phyloP scores from a whole-genome alignment of 1,284 basidiomycete species.

The Ustilago hordei region DNA sequence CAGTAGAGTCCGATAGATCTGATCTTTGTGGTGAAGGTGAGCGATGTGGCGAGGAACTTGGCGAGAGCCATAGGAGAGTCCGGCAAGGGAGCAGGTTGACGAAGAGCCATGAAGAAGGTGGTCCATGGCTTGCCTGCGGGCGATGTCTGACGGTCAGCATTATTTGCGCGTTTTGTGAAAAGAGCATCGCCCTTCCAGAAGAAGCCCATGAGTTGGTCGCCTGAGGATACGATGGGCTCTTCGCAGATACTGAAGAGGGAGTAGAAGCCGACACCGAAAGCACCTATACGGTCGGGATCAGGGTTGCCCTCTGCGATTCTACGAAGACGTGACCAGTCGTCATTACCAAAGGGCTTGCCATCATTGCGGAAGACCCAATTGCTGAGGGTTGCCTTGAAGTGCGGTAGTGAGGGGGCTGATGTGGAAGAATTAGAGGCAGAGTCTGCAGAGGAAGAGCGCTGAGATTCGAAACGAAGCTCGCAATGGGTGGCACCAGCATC shows the following conservation, averaged over 20 bases:
- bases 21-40: slow-evolving; percentile 92
- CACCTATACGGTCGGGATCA: slow-evolving; percentile 73
- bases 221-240: slow-evolving; percentile 90
- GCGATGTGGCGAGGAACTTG: slow-evolving; percentile 88
- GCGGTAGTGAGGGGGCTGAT: slow-evolving; percentile 34
- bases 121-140: slow-evolving; percentile 77
- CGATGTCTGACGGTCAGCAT: slow-evolving; percentile 42
- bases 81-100: slow-evolving; percentile 86
- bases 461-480: slow-evolving; percentile 66
- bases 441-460: slow-evolving; percentile 26
- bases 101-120: slow-evolving; percentile 87
- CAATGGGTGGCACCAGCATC: slow-evolving; percentile 80
- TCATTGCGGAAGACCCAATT: slow-evolving; percentile 82
- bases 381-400: slow-evolving; percentile 69
- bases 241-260: slow-evolving; percentile 75
- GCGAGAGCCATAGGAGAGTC: slow-evolving; percentile 83
- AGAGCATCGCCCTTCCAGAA: slow-evolving; percentile 81
- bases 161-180: slow-evolving; percentile 59
- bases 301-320: slow-evolving; percentile 72
- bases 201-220: slow-evolving; percentile 87
- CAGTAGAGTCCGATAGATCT: slow-evolving; percentile 75
- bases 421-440: slow-evolving; percentile 1
- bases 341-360: slow-evolving; percentile 72
- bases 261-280: slow-evolving; percentile 73
- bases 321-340: slow-evolving; percentile 68